Evolutionary conservation across 768 basidiomycete genomes (phyloP).

Genomic region (Lactarius pseudohatsudake): DNA sequence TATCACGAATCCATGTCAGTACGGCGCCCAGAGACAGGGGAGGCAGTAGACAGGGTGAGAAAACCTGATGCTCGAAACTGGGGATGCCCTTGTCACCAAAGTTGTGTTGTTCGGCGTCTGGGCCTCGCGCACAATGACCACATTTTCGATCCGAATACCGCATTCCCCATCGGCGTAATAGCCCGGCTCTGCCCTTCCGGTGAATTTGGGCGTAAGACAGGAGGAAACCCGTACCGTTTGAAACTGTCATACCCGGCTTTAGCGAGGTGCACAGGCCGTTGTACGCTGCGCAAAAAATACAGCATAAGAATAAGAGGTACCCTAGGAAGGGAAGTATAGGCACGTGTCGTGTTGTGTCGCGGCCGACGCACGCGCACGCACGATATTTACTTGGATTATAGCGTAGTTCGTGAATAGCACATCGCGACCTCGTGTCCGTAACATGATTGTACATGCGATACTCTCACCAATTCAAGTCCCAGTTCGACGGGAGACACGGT

Average conservation of each 20-base stretch:
- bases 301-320: conserved; percentile 11
- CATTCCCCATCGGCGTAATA: conserved; percentile 89
- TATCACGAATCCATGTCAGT: conserved; percentile 35
- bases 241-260: conserved; percentile 86
- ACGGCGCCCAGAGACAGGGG: neutral
- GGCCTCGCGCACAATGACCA: conserved; percentile 73
- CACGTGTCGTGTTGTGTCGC: too few species aligned
- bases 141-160: conserved; percentile 91
- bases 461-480: conserved; percentile 49
- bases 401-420: too few species aligned
- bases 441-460: too few species aligned
- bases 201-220: neutral
- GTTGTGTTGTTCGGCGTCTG: conserved; percentile 64
- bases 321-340: too few species aligned
- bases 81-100: conserved; percentile 82
- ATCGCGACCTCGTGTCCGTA: too few species aligned
- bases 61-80: conserved; percentile 69
- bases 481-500: conserved; percentile 33
- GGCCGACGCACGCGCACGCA: too few species aligned
- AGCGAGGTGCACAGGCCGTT: conserved; percentile 58
- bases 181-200: conserved; percentile 63
- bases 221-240: conserved; percentile 56
- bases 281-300: conserved; percentile 43
- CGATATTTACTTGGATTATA: too few species aligned
- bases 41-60: neutral